A percentile compares a stretch with the other conserved stretches of the same genome.
Conservation (phyloP, 345 rosid species). For the Citropsis articulata region DNA sequence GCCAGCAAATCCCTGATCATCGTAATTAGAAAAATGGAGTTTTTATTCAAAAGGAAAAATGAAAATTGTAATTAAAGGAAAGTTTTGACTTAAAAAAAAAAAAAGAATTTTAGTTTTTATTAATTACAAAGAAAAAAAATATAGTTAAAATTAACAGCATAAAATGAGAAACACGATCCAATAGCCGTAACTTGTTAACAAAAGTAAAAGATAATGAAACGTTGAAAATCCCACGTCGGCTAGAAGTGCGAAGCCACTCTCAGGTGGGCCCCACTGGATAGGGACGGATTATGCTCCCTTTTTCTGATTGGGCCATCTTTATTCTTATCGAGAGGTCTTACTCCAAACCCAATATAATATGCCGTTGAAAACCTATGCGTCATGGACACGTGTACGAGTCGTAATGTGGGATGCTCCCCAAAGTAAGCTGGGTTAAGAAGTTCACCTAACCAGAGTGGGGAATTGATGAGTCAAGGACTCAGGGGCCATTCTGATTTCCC, state of each 20-base stretch:
- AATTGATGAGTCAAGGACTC: neutral
- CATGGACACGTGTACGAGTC: neutral
- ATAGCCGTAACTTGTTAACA: neutral
- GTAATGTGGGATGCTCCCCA: neutral
- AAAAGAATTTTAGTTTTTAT: too few species aligned
- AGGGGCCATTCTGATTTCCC: neutral
- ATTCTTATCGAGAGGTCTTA: slow-evolving; percentile 2
- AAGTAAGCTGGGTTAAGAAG: too few species aligned
- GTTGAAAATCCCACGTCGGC: neutral
- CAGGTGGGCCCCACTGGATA: neutral
- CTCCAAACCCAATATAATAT: neutral
- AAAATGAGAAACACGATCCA: neutral
- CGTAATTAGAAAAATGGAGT: too few species aligned
- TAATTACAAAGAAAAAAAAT: neutral
- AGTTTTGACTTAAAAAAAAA: too few species aligned
- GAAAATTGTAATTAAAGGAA: too few species aligned
- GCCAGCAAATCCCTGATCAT: too few species aligned
- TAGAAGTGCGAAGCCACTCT: neutral
- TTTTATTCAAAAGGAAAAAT: too few species aligned
- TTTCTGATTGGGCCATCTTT: neutral
- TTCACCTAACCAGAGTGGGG: neutral
- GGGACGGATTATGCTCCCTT: neutral
- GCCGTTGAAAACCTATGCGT: neutral
- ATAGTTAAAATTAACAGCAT: neutral
- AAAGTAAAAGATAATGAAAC: slow-evolving; percentile 7